A percentile compares a stretch with the other conserved stretches of the same genome.
Conservation (phyloP, 805 yeast genomes). For the Spathaspora girioi region DNA sequence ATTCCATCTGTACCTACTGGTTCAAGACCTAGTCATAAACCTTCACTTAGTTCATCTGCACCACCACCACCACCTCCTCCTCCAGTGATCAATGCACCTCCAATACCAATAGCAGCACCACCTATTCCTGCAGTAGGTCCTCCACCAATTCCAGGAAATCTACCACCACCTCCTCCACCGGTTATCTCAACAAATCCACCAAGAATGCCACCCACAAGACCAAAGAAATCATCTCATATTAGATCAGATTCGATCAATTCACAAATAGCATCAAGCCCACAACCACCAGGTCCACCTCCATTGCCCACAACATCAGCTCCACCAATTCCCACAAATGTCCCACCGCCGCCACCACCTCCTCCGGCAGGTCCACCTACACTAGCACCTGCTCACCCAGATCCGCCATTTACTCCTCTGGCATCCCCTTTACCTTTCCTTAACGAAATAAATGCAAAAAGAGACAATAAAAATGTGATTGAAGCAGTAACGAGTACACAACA, state of each 20-base stretch:
- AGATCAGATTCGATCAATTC: slow-evolving; percentile 20
- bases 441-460: slow-evolving; percentile 53
- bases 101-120: slow-evolving; percentile 14
- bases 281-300: slow-evolving; percentile 8
- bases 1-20: slow-evolving; percentile 6
- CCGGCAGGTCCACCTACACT: slow-evolving; percentile 10
- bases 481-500: slow-evolving; percentile 11
- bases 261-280: slow-evolving; percentile 7
- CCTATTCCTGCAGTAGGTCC: slow-evolving; percentile 13
- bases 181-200: slow-evolving; percentile 15
- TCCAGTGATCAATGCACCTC: slow-evolving; percentile 12
- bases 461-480: slow-evolving; percentile 49
- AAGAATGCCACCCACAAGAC: slow-evolving; percentile 38
- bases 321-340: slow-evolving; percentile 6
- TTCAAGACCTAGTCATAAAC: slow-evolving; percentile 10
- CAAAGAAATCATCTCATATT: slow-evolving; percentile 35
- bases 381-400: slow-evolving; percentile 6
- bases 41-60: background rate
- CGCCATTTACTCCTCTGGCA: slow-evolving; percentile 18
- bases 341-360: slow-evolving; percentile 7
- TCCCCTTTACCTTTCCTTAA: slow-evolving; percentile 54
- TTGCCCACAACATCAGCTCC: slow-evolving; percentile 13
- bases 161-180: slow-evolving; percentile 4
- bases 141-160: slow-evolving; percentile 6
- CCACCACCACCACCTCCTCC: slow-evolving; percentile 24